These are phyloP conservation scores for Fraxinus cuspidata DNA, from an alignment of 257 asterid species.

Conservation along the genomic window DNA sequence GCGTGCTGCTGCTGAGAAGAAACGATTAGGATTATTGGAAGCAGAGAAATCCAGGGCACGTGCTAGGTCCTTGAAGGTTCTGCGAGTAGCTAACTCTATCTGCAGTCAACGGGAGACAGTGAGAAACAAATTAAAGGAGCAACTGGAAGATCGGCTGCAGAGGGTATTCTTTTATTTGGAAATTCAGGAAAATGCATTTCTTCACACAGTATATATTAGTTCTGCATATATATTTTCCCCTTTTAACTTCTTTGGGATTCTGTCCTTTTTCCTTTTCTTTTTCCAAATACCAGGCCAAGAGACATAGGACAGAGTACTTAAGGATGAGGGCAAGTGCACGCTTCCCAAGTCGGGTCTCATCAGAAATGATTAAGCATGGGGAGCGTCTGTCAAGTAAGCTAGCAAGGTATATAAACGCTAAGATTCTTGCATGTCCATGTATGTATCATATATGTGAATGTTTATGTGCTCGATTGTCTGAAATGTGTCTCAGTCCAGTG, in stretches of 20 bases:
- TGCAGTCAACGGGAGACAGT: conserved; percentile 21
- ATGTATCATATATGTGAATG: neutral
- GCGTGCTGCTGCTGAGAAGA: conserved; percentile 36
- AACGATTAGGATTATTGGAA: conserved; percentile 32
- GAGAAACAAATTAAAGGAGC: conserved; percentile 26
- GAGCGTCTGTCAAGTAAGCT: conserved; percentile 20
- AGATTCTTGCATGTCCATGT: conserved; percentile 13
- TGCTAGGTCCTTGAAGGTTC: conserved; percentile 33
- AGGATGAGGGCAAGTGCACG: conserved; percentile 24
- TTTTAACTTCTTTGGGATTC: neutral
- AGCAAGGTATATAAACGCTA: conserved; percentile 24
- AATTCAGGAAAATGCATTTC: neutral
- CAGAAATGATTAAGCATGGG: conserved; percentile 20
- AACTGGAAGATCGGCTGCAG: conserved; percentile 23
- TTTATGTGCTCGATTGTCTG: neutral
- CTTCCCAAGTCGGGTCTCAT: conserved; percentile 1
- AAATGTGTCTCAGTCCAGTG: neutral
- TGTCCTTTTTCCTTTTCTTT: neutral
- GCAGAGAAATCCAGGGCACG: conserved; percentile 32
- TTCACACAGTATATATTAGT: neutral
- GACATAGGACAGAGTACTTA: conserved; percentile 26
- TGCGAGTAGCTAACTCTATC: conserved; percentile 18
- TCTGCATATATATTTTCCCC: neutral
- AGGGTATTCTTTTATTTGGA: conserved; percentile 17
- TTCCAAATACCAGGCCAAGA: conserved; percentile 17